phyloP scores from a whole-genome alignment of 164 flowering plant genomes.

The Chloranthus sessilifolius region DNA sequence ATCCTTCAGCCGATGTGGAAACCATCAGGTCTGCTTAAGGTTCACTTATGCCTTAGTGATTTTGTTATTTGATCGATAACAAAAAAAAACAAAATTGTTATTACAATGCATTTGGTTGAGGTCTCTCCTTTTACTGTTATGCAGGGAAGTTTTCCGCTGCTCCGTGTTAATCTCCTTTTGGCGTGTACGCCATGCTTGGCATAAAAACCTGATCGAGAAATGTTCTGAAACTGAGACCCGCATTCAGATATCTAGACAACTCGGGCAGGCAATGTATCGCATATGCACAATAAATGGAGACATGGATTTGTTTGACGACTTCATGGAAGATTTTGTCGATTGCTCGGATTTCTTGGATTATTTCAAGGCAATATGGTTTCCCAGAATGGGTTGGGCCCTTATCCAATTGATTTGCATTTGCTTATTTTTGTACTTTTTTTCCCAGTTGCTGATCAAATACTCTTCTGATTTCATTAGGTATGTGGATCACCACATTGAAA shows the following conservation, averaged over 20 bases:
- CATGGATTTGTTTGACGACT: constrained; percentile 39
- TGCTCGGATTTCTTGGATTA: constrained; percentile 75
- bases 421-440: neutral
- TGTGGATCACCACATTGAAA: constrained; percentile 52
- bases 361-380: constrained; percentile 83
- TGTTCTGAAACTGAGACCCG: constrained; percentile 48
- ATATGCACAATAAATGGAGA: constrained; percentile 52
- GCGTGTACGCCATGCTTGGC: constrained; percentile 96
- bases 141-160: constrained; percentile 92
- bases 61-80: no score
- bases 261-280: constrained; percentile 49
- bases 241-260: constrained; percentile 46
- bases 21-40: constrained; percentile 50
- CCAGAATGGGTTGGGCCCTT: constrained; percentile 58
- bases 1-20: constrained; percentile 58
- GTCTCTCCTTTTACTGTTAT: constrained; percentile 4
- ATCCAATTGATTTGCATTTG: neutral
- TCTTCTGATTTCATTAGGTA: constrained; percentile 32
- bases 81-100: no score
- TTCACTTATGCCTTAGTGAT: no score
- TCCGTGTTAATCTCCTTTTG: constrained; percentile 69
- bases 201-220: constrained; percentile 66
- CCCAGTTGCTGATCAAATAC: neutral
- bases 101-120: neutral
- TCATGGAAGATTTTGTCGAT: constrained; percentile 71